Percentiles rank a stretch among this genome's conserved stretches.
Conservation (phyloP, 2,329 filamentous ascomycete genomes). For the Aspergillus luchuensis region DNA sequence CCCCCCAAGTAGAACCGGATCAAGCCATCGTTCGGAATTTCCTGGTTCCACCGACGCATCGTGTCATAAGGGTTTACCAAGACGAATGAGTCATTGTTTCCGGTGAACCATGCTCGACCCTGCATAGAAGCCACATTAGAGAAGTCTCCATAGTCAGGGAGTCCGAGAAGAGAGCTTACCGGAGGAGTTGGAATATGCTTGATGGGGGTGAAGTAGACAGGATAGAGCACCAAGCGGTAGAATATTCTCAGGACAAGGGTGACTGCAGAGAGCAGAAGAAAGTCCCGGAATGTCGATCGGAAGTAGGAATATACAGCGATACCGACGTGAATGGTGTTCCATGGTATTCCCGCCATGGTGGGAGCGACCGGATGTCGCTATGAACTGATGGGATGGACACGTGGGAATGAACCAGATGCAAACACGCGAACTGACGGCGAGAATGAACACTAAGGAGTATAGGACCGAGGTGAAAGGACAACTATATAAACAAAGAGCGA, state of each 20-base stretch:
- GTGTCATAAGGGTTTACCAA: conserved; percentile 43
- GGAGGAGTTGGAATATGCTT: conserved; percentile 10
- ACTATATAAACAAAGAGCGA: neutral
- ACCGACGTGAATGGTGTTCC: conserved; percentile 4
- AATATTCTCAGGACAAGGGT: conserved; percentile 8
- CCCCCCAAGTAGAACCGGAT: conserved; percentile 66
- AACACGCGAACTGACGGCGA: neutral
- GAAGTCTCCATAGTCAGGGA: too few relatives aligned
- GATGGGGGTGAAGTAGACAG: conserved; percentile 11
- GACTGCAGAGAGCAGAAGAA: conserved; percentile 5
- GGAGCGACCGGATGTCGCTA: neutral
- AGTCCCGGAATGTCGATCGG: conserved; percentile 10
- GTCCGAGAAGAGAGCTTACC: neutral
- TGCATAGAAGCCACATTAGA: conserved; percentile 19
- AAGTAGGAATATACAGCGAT: conserved; percentile 11
- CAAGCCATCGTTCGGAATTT: conserved; percentile 67
- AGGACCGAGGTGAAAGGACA: neutral
- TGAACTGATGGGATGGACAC: neutral
- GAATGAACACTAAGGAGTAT: neutral
- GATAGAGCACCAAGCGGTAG: conserved; percentile 10
- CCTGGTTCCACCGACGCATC: conserved; percentile 55
- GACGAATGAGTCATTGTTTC: conserved; percentile 45
- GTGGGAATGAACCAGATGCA: neutral
- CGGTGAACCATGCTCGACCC: conserved; percentile 48
- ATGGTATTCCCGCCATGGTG: conserved; percentile 12